Conservation (phyloP, 306 rosid genomes). For the Medicago ruthenica region DNA sequence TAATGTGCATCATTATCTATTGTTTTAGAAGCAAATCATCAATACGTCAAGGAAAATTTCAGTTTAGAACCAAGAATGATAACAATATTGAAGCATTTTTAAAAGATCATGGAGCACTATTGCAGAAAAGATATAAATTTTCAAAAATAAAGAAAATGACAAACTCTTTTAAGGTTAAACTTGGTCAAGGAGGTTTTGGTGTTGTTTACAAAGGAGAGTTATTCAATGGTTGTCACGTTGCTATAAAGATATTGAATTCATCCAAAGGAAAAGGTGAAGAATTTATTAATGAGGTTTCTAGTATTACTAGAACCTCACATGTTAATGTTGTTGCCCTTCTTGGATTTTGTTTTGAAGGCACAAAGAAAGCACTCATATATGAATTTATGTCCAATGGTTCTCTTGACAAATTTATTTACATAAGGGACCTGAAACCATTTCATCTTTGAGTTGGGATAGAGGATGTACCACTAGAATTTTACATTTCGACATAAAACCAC, state of each 20-base stretch:
- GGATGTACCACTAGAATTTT: neutral
- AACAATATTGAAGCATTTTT: neutral
- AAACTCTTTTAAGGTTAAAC: neutral
- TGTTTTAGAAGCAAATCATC: too few species aligned
- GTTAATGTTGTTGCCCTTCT: neutral
- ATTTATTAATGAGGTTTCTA: neutral
- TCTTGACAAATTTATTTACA: neutral
- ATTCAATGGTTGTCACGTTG: neutral
- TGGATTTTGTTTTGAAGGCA: neutral
- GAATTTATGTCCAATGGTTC: neutral
- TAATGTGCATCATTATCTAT: too few species aligned
- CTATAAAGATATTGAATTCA: neutral
- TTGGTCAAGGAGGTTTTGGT: neutral
- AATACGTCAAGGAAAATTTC: too few species aligned
- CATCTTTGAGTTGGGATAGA: neutral
- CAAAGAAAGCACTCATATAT: neutral
- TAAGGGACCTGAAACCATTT: neutral
- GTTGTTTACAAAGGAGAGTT: neutral
- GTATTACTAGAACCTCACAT: neutral
- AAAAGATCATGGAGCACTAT: neutral
- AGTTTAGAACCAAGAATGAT: too few species aligned
- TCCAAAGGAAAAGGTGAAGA: neutral
- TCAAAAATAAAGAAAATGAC: neutral
- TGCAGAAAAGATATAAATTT: neutral
- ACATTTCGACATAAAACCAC: neutral